phyloP scores from a whole-genome alignment of 1,284 basidiomycete genomes.

The Puccinia polysora region DNA sequence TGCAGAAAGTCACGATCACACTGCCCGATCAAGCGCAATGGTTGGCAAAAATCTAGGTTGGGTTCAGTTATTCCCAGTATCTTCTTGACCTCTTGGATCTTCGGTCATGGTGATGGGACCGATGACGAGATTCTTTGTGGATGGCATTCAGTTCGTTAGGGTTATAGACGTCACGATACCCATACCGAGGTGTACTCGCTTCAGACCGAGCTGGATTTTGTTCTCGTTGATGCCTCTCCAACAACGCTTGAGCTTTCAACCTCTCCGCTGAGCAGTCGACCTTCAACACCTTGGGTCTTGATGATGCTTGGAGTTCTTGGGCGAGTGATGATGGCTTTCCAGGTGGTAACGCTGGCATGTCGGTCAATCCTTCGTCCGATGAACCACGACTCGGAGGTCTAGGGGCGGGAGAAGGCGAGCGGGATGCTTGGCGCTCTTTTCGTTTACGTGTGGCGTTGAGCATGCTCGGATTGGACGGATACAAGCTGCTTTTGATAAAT shows the following conservation, averaged over 20 bases:
- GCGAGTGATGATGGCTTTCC: neutral
- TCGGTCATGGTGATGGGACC: neutral
- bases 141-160: constrained; percentile 24
- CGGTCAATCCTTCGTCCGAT: constrained; percentile 5
- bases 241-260: constrained; percentile 27
- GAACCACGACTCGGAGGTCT: neutral
- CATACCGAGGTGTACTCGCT: constrained; percentile 10
- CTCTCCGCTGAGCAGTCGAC: constrained; percentile 27
- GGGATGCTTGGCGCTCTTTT: constrained; percentile 37
- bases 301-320: too few species aligned
- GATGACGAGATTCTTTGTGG: constrained; percentile 8
- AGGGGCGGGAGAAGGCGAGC: constrained; percentile 30
- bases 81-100: neutral
- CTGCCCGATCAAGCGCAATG: too few species aligned
- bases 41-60: too few species aligned
- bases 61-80: neutral
- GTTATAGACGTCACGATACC: constrained; percentile 33
- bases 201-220: neutral
- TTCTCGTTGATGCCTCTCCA: constrained; percentile 19
- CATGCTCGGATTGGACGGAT: constrained; percentile 15
- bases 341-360: constrained; percentile 25
- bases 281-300: constrained; percentile 2
- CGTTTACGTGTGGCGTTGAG: constrained; percentile 3
- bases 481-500: constrained; percentile 7
- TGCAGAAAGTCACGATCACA: too few species aligned